Evolutionary conservation across 192 early-diverging fungal species (phyloP), one percentile per base, ranked within the genome.

Genomic region (Umbelopsis vinacea): DNA sequence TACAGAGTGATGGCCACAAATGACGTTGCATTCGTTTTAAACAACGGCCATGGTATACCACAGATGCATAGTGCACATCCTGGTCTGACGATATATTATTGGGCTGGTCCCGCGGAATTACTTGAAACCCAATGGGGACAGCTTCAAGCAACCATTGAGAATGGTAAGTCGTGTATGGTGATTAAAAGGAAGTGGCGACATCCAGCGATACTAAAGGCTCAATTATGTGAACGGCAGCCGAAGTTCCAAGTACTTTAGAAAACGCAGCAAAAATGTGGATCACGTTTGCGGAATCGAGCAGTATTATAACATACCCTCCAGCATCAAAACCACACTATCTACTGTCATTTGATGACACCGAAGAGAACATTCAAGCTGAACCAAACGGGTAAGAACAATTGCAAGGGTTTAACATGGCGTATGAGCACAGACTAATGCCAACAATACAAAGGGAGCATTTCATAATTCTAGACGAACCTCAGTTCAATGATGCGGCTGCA

Each of bases 11-110:
- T 74, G 21, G 47, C 71, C 12, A 38, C 69, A 26, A 57, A 72
- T 19, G 45, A 74, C 67, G n/a, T 68, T 11, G 35, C 12, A 4
- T n/a, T 22, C 23, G 73, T 79, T 14, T 52, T 79, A 21, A 66
- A 74, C 46, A 70, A 79, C 22, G 77, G 77, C 5, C 77, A 74
- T 40, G 77, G 77, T 66, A 69, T 79, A 17, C 77, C 77, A 19
- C 54, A 70, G 33, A 68, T 79, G 37, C 55, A 79, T 46, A 21
- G 71, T 24, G 73, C 67, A 57, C 53, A 71, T 45, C 77, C 77
- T 10, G 77, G 77, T 12, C 46, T 79, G 6, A 67, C 73, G 22
- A 74, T 79, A 29, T 60, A 50, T 38, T 79, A 71, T 55, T 79
- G 73, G 77, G 71, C 74, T 17, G 68, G 50, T 38, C 57, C 74